Evolutionary conservation across 2,329 filamentous ascomycete species (phyloP), one percentile per base, ranked within the genome.

Genomic region (Ceratocystiopsis brevicomis): DNA sequence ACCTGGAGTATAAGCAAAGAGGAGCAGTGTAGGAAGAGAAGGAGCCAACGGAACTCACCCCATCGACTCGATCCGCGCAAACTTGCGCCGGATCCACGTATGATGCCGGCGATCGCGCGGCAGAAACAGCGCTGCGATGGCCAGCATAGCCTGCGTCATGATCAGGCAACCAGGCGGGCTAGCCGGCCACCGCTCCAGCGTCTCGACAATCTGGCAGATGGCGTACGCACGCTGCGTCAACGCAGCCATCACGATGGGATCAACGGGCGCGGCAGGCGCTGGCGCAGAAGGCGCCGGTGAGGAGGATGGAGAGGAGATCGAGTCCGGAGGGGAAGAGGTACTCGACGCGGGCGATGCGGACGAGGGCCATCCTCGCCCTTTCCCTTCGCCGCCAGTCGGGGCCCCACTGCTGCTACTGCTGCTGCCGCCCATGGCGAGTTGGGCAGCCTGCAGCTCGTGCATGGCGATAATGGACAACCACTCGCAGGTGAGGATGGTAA

Each of bases 401-500:
- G 21, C 17, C 18, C 33, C 38, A 6, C 21, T 15, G 11, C 15
- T 11, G 13, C 41, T 6, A 16, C 37, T 14, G 38, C 16, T 14
- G 14, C 30, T 16, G 6, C n/a, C 38, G 13, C 21, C 33, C 17
- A 17, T 36, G 18, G 63, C 63, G 2, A 49, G 38, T 36, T 49
- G 47, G 3, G 67, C 69, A 2, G 78, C 72, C 52, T 90, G 82
- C 51, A 80, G 78, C 50, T 76, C 75, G 59, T 85, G 85, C 78
- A 94, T 84, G 46, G 90, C 67, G 40, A 79, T 69, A 19, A 87
- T 74, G 9, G 79, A 79, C 56, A 83, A 76, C 65, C 84, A 83
- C 55, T 94, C 85, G 46, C 85, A 71, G 45, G 69, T 67, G 15
- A 85, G 64, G 40, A 81, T 71, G 48, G 92, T 95, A 39, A 81